A percentile compares a stretch with the other conserved stretches of the same genome.
These are phyloP conservation scores for Calonectria multiphialidica DNA, from an alignment of 2,329 filamentous ascomycete species.

Conservation along the genomic window DNA sequence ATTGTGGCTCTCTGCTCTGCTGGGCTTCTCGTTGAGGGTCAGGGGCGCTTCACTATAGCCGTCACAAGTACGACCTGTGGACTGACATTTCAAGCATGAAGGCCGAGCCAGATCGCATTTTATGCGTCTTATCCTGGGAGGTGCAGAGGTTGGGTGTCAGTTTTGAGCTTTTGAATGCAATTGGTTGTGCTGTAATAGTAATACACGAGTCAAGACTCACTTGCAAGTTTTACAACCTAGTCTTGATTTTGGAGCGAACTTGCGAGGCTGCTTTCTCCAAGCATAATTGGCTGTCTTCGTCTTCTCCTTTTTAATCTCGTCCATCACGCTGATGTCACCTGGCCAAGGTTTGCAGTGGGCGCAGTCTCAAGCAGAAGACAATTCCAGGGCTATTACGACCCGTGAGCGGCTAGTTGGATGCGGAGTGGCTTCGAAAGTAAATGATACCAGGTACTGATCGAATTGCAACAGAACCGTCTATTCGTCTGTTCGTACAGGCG, in stretches of 20 bases:
- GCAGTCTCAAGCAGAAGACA: neutral
- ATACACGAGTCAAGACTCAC: slow-evolving; percentile 43
- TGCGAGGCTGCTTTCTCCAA: slow-evolving; percentile 53
- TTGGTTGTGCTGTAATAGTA: neutral
- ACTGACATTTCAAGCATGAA: slow-evolving; percentile 51
- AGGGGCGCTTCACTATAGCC: slow-evolving; percentile 44
- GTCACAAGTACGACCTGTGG: slow-evolving; percentile 53
- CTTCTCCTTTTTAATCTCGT: slow-evolving; percentile 12
- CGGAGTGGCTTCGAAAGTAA: neutral
- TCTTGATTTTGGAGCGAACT: slow-evolving; percentile 53
- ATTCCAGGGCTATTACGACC: neutral
- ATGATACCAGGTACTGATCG: neutral
- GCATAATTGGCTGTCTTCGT: slow-evolving; percentile 44
- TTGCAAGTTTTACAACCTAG: slow-evolving; percentile 56
- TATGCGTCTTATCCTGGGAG: slow-evolving; percentile 49
- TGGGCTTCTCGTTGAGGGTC: slow-evolving; percentile 6
- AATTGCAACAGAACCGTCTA: neutral
- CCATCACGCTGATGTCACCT: slow-evolving; percentile 11
- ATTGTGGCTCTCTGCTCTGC: neutral
- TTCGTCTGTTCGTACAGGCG: slow-evolving; percentile 1
- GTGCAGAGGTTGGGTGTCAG: slow-evolving; percentile 25
- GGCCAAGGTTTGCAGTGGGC: neutral
- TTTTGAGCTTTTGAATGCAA: slow-evolving; percentile 19
- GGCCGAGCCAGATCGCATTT: slow-evolving; percentile 52
- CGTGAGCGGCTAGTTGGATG: neutral